A percentile compares a stretch with the other conserved stretches of the same genome.
Evolutionary conservation across 148 eudicot species (phyloP).

Genomic region (Polygonum maritimum): DNA sequence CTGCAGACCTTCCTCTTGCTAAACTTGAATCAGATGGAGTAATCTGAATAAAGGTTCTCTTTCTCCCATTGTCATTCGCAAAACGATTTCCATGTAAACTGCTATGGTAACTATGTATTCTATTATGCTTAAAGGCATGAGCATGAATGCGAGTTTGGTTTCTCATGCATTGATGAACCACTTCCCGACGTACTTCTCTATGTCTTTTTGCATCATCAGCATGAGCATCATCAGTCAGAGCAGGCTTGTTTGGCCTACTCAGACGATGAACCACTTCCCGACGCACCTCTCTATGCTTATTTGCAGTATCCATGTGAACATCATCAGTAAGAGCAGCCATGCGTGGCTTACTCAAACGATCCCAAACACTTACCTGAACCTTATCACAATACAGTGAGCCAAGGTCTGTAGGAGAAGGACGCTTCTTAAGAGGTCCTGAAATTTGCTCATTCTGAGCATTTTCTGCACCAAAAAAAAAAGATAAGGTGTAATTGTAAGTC

Average conservation of each 20-base stretch:
- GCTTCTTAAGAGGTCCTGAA: neutral
- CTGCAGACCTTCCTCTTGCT: neutral
- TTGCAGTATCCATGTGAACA: neutral
- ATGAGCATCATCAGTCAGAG: neutral
- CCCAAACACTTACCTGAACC: neutral
- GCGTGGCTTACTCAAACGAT: neutral
- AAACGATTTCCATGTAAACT: neutral
- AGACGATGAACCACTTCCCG: neutral
- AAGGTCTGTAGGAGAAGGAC: neutral
- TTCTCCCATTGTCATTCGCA: neutral
- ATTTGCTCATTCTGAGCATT: neutral
- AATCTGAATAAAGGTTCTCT: slow-evolving; percentile 4
- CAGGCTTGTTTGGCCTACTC: neutral
- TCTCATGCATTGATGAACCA: neutral
- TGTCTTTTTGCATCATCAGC: neutral
- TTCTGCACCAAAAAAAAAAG: neutral
- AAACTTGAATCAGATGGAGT: neutral
- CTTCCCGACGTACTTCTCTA: neutral
- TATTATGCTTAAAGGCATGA: neutral
- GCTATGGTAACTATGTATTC: neutral
- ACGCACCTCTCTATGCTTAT: neutral
- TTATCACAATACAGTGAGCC: neutral
- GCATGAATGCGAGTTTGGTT: neutral
- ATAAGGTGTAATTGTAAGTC: neutral
- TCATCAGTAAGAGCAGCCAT: neutral